Evolutionary conservation across 257 asterid genomes (phyloP).

Genomic region (Ligustrum vulgare): DNA sequence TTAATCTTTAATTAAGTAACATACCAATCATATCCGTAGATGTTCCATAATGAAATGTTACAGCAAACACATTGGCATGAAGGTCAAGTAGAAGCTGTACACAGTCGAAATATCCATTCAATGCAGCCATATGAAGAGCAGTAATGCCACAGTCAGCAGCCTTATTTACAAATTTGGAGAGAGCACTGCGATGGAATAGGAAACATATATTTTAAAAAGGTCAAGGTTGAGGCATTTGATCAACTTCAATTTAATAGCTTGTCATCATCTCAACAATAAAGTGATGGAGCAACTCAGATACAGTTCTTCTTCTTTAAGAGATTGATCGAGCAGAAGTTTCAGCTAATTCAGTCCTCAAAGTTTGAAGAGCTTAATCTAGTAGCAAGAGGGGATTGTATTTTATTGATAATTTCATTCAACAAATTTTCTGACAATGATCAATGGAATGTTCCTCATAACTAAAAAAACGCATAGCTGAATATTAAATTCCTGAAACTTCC

Average conservation of each 20-base stretch:
- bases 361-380: neutral
- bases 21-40: conserved; percentile 94
- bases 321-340: neutral
- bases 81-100: conserved; percentile 95
- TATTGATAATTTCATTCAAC: neutral
- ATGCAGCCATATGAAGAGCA: conserved; percentile 98
- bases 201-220: conserved; percentile 12
- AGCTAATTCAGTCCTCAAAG: conserved; percentile 5
- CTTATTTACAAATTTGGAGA: conserved; percentile 81
- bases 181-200: conserved; percentile 52
- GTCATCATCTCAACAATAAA: neutral
- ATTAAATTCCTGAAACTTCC: neutral
- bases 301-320: neutral
- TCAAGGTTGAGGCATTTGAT: neutral
- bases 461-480: neutral
- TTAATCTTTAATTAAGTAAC: conserved; percentile 11
- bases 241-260: neutral
- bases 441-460: neutral
- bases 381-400: neutral
- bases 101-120: conserved; percentile 94
- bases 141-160: conserved; percentile 99
- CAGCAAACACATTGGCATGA: conserved; percentile 74
- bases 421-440: neutral
- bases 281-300: neutral
- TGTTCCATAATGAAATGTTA: conserved; percentile 91